These are phyloP conservation scores for Podila epicladia DNA, from an alignment of 192 early-diverging fungal genomes.

Conservation along the genomic window DNA sequence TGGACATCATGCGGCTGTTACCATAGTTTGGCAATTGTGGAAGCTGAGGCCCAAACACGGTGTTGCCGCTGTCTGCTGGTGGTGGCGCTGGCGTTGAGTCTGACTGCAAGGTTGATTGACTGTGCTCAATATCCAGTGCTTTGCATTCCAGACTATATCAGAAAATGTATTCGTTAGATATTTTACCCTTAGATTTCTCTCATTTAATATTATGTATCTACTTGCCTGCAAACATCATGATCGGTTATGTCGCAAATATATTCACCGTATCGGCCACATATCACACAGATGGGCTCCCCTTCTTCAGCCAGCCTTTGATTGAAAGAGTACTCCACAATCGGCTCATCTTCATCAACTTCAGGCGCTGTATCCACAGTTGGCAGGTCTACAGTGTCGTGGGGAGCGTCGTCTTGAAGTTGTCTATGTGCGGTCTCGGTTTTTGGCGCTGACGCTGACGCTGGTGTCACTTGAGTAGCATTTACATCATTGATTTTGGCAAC, in stretches of 20 bases:
- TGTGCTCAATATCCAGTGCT: neutral
- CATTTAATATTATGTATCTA: neutral
- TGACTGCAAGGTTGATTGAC: neutral
- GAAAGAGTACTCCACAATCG: neutral
- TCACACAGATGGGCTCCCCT: conserved; percentile 47
- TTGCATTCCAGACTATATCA: conserved; percentile 4
- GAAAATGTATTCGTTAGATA: neutral
- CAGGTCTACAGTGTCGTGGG: neutral
- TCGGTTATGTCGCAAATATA: conserved; percentile 54
- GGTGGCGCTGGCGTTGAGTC: neutral
- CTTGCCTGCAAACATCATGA: conserved; percentile 55
- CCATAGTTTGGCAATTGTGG: conserved; percentile 13
- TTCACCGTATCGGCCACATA: conserved; percentile 59
- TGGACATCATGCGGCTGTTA: conserved; percentile 25
- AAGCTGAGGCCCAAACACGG: neutral
- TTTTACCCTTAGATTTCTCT: conserved; percentile 15
- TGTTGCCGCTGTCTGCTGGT: neutral
- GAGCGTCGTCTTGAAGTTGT: neutral
- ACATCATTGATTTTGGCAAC: neutral
- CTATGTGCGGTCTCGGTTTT: neutral
- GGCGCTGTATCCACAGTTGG: neutral
- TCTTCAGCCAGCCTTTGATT: conserved; percentile 35
- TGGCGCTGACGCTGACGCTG: neutral
- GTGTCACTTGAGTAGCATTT: neutral
- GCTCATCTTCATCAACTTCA: neutral